Percentiles rank a stretch among this genome's conserved stretches.
phyloP scores from a whole-genome alignment of 805 yeast genomes.

The Pichia sporocuriosa region DNA sequence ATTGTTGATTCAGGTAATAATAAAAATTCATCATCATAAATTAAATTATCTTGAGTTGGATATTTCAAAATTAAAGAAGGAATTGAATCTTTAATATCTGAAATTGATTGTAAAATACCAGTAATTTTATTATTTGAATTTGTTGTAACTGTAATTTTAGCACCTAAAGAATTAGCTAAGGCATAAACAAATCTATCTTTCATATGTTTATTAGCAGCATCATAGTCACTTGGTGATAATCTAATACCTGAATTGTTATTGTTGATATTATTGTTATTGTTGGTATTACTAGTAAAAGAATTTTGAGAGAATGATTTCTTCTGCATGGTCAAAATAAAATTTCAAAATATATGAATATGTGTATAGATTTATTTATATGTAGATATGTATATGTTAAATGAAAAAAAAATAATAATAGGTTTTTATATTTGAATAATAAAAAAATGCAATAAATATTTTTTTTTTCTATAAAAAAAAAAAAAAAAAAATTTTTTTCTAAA shows the following conservation, averaged over 20 bases:
- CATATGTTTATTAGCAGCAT: conserved; percentile 30
- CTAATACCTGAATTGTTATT: too few relatives aligned
- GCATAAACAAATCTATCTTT: conserved; percentile 51
- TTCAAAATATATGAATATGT: background rate
- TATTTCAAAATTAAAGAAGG: conserved; percentile 49
- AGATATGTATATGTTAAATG: too few relatives aligned
- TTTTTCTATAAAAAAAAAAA: too few relatives aligned
- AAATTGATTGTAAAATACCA: conserved; percentile 53
- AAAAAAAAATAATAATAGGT: too few relatives aligned
- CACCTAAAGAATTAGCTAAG: conserved; percentile 55
- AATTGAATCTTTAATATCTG: conserved; percentile 32
- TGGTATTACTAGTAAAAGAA: background rate
- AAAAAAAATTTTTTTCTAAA: too few relatives aligned
- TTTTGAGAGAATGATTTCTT: background rate
- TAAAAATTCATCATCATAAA: conserved; percentile 31
- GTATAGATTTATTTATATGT: background rate
- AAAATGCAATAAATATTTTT: background rate
- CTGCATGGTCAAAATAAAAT: background rate
- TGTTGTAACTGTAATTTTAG: conserved; percentile 50
- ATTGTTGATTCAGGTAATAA: conserved; percentile 33
- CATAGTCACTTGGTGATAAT: conserved; percentile 22
- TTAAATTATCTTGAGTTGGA: conserved; percentile 39
- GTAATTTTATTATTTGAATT: conserved; percentile 37
- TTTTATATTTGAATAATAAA: background rate
- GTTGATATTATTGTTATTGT: too few relatives aligned